Conservation (phyloP, 2,329 filamentous ascomycete genomes). For the Ophidiomyces ophidiicola region DNA sequence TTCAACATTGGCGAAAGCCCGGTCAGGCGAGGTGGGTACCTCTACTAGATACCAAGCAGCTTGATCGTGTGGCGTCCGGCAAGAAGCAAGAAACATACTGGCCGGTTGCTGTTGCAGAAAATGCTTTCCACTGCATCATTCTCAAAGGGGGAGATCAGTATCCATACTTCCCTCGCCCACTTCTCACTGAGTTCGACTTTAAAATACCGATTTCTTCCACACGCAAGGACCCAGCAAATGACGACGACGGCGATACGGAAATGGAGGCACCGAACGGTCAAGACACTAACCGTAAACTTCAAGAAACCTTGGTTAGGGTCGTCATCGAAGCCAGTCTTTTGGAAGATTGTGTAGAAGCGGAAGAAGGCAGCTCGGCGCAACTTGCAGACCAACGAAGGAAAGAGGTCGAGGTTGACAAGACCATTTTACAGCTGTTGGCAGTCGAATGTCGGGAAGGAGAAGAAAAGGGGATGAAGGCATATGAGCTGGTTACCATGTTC, state of each 20-base stretch:
- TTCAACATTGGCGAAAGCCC: conserved; percentile 79
- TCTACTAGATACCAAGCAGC: conserved; percentile 72
- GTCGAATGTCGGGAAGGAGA: conserved; percentile 86
- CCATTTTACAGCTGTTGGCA: conserved; percentile 75
- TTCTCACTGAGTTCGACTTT: conserved; percentile 90
- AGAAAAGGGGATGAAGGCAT: conserved; percentile 82
- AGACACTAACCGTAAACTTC: conserved; percentile 49
- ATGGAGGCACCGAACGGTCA: conserved; percentile 34
- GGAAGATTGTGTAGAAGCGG: conserved; percentile 59
- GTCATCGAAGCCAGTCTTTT: conserved; percentile 61
- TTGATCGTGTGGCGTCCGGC: conserved; percentile 70
- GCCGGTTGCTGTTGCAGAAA: conserved; percentile 82
- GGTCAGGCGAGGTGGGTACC: conserved; percentile 86
- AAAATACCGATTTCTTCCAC: conserved; percentile 61
- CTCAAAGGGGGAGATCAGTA: conserved; percentile 89
- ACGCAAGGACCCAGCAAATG: conserved; percentile 28
- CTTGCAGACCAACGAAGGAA: conserved; percentile 55
- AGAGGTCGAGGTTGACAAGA: conserved; percentile 80
- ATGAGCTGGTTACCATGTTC: conserved; percentile 83
- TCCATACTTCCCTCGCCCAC: conserved; percentile 79
- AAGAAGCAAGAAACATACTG: conserved; percentile 86
- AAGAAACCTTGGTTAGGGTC: conserved; percentile 69
- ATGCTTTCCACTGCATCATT: conserved; percentile 97
- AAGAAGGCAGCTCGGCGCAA: conserved; percentile 52
- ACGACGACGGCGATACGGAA: conserved; percentile 30